Evolutionary conservation across 257 asterid species (phyloP).

Genomic region (Ballota nigra): DNA sequence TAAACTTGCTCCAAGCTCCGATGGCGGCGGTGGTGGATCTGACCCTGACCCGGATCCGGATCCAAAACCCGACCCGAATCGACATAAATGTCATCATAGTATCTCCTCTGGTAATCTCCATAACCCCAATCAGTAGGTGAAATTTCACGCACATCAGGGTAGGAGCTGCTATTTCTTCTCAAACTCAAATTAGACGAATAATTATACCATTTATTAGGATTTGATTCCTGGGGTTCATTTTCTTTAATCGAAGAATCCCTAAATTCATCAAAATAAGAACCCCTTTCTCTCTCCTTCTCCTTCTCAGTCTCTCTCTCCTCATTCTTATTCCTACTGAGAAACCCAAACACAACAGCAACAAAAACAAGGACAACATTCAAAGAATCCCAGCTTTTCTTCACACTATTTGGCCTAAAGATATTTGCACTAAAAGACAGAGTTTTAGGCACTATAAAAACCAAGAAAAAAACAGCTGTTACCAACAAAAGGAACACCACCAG

Average conservation of each 20-base stretch:
- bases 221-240: constrained; percentile 29
- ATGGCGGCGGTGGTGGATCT: constrained; percentile 55
- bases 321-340: constrained; percentile 63
- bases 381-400: constrained; percentile 88
- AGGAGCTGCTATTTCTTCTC: constrained; percentile 64
- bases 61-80: constrained; percentile 32
- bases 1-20: constrained; percentile 58
- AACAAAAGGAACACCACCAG: constrained; percentile 49
- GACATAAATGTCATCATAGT: constrained; percentile 53
- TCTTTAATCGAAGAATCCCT: constrained; percentile 33
- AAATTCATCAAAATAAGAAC: constrained; percentile 28
- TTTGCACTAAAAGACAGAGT: constrained; percentile 45
- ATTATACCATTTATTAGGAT: constrained; percentile 29
- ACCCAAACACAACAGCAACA: constrained; percentile 73
- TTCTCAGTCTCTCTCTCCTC: constrained; percentile 27
- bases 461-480: constrained; percentile 53
- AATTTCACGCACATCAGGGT: constrained; percentile 75
- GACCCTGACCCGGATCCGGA: constrained; percentile 42
- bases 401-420: constrained; percentile 66
- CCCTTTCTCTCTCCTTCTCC: neutral
- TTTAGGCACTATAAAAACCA: constrained; percentile 57
- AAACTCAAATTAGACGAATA: constrained; percentile 27
- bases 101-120: constrained; percentile 43
- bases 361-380: constrained; percentile 64
- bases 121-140: constrained; percentile 37